These are phyloP conservation scores for Apiospora sp. DNA, from an alignment of 2,329 filamentous ascomycete genomes.

Conservation along the genomic window DNA sequence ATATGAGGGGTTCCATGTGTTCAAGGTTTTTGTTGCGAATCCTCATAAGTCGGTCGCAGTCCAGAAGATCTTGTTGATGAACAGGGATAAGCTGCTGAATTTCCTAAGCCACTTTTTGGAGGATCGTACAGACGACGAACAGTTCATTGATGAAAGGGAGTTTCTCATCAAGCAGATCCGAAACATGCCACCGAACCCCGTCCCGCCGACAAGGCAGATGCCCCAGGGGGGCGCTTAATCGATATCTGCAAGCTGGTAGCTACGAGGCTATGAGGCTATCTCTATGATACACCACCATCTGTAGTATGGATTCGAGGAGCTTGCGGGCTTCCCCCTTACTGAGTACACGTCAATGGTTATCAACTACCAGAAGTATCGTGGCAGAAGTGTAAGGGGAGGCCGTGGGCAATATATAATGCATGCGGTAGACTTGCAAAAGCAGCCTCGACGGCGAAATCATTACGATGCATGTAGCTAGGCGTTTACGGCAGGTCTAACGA, in stretches of 20 bases:
- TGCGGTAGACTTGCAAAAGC: conserved; percentile 26
- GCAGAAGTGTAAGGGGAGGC: conserved; percentile 11
- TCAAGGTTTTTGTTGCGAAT: conserved; percentile 99
- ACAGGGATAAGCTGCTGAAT: conserved; percentile 86
- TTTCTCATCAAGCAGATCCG: conserved; percentile 95
- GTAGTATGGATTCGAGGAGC: background rate
- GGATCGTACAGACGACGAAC: conserved; percentile 95
- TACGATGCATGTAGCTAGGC: conserved; percentile 43
- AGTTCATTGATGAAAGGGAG: conserved; percentile 97
- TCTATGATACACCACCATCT: background rate
- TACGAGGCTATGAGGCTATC: background rate
- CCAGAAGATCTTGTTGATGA: conserved; percentile 95
- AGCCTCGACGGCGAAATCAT: conserved; percentile 37
- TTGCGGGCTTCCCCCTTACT: conserved; percentile 20
- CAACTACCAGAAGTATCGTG: background rate
- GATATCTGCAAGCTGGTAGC: background rate
- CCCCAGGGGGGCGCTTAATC: conserved; percentile 37
- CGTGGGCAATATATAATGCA: background rate
- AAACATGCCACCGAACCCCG: conserved; percentile 68
- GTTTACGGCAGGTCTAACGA: conserved; percentile 37
- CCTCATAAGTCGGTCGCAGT: conserved; percentile 97
- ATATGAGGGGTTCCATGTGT: conserved; percentile 98
- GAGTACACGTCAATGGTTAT: conserved; percentile 1
- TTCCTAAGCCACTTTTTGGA: conserved; percentile 94
- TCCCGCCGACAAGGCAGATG: conserved; percentile 56